Percentiles rank a stretch among this genome's conserved stretches.
Conservation (phyloP, 768 basidiomycete species). For the Amanita fuliginea region DNA sequence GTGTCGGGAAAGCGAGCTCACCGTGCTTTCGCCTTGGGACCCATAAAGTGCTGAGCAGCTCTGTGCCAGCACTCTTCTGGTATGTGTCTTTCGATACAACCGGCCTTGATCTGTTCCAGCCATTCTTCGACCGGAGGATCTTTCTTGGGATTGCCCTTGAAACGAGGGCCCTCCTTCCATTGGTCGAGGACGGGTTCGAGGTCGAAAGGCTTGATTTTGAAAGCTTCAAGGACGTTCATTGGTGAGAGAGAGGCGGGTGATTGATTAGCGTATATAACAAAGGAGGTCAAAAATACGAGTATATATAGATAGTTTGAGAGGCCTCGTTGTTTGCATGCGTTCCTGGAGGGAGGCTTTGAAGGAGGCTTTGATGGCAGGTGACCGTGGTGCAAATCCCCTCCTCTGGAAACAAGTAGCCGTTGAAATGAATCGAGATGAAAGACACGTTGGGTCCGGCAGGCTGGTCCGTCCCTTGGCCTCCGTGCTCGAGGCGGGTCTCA, state of each 20-base stretch:
- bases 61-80: conserved; percentile 81
- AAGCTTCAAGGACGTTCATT: conserved; percentile 41
- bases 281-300: background rate
- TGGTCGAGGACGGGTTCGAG: conserved; percentile 54
- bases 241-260: background rate
- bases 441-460: conserved; percentile 2
- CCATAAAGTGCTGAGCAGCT: conserved; percentile 69
- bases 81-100: conserved; percentile 59
- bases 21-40: conserved; percentile 54
- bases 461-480: background rate
- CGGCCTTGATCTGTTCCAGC: conserved; percentile 60
- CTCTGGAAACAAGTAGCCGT: background rate
- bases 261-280: background rate
- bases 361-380: conserved; percentile 2
- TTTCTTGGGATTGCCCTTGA: conserved; percentile 58
- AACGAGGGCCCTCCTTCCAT: conserved; percentile 59
- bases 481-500: background rate
- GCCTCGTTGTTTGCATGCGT: conserved; percentile 8
- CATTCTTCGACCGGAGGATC: conserved; percentile 64
- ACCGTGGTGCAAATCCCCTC: conserved; percentile 2
- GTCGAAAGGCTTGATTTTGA: conserved; percentile 73
- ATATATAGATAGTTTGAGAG: background rate
- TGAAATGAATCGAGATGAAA: conserved; percentile 3
- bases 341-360: background rate
- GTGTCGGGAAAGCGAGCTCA: conserved; percentile 11